Evolutionary conservation across 2,329 filamentous ascomycete genomes (phyloP), one percentile per base, ranked within the genome.

Genomic region (Cladosporium austrohemisphaericum): DNA sequence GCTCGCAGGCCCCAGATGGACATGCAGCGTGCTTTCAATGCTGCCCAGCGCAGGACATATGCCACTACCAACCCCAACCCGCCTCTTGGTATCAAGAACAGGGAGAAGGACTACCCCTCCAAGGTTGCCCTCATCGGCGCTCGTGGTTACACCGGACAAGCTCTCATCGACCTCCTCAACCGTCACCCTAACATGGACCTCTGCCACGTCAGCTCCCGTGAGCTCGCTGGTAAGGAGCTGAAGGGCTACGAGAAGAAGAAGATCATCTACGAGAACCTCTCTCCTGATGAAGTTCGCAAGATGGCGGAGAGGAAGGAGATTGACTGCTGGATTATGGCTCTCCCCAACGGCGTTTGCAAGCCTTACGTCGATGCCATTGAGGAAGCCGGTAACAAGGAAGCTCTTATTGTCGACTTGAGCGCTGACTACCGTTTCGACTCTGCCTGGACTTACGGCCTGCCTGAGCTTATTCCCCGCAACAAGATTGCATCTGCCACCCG

Each of bases 281-380:
- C 80, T 49, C 81, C 89, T 5, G 92, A 97, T 57, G 92, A 97
- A 58, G 84, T 95, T 10, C 82, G 83, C 55, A 79, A 83, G 51
- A 88, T 97, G 80, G 88, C 93, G 55, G 84, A 86, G 66, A 82
- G 85, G 25, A 86, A 87, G 44, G 81, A 91, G 62, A 84, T 97
- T 41, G 92, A 97, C 73, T 93, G 88, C 72, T 97, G 91, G 91
- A 88, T 97, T 36, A 93, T 97, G 88, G 93, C 93, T 28, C 81
- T 97, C 23, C 93, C 92, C 36, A 98, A 97, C 64, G 88, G 88
- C 53, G 89, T 95, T 41, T 96, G 89, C 80, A 87, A 90, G 72
- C 91, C 93, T 0, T 98, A 86, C 59, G 86, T 97, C 8, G 88
- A 97, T 56, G 92, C 92, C 6, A 81, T 97, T 46, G 81, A 91